Percentiles rank a stretch among this genome's conserved stretches.
Conservation (phyloP, 768 basidiomycete species). For the Boletus subcaerulescens region DNA sequence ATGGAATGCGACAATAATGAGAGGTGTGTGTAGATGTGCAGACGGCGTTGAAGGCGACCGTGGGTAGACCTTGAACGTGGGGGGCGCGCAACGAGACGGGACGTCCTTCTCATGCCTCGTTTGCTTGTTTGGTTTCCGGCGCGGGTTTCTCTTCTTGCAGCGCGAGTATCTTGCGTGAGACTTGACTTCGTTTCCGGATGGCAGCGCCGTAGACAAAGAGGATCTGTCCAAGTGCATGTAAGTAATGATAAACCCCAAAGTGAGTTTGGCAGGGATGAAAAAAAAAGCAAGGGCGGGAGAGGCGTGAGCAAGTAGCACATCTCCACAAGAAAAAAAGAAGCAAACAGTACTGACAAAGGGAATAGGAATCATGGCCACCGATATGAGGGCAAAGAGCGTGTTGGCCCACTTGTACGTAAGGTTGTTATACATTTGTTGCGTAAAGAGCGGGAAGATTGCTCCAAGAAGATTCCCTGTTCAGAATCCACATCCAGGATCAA, state of each 20-base stretch:
- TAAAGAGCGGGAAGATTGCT: slow-evolving; percentile 61
- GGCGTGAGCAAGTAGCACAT: too few relatives aligned
- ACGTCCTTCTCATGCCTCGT: background rate
- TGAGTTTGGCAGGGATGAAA: background rate
- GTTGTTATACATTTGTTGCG: slow-evolving; percentile 51
- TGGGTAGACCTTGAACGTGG: too few relatives aligned
- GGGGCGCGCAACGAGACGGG: background rate
- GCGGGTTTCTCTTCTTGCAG: slow-evolving; percentile 2
- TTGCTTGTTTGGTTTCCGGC: background rate
- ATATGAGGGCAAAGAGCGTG: slow-evolving; percentile 53
- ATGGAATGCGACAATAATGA: too few relatives aligned
- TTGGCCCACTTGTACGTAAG: slow-evolving; percentile 62
- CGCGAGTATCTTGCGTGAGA: slow-evolving; percentile 24
- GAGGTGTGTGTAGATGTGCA: too few relatives aligned
- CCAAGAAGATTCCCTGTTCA: slow-evolving; percentile 47
- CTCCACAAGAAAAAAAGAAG: too few relatives aligned
- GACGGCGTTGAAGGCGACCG: too few relatives aligned
- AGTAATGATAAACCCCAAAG: background rate
- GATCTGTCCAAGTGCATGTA: slow-evolving; percentile 12
- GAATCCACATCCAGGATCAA: background rate
- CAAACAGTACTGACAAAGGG: slow-evolving; percentile 45
- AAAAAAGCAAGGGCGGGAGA: background rate
- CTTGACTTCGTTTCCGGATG: slow-evolving; percentile 32
- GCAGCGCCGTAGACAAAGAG: slow-evolving; percentile 31
- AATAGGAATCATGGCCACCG: slow-evolving; percentile 54